These are phyloP conservation scores for Metschnikowia colocasiae DNA, from an alignment of 805 yeast species.

Conservation along the genomic window DNA sequence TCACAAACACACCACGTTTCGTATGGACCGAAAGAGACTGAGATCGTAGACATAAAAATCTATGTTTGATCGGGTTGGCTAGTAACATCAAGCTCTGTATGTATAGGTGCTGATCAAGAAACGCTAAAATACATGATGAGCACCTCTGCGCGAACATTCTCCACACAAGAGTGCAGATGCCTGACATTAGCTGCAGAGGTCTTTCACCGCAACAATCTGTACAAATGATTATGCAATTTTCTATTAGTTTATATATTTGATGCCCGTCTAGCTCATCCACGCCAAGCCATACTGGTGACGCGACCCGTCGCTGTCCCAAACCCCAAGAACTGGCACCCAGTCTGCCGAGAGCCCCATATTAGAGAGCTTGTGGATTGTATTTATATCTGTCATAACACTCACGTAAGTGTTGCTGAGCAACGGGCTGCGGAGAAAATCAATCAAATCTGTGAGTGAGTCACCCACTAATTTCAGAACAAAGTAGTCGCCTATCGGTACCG, in stretches of 20 bases:
- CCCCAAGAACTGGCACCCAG: slow-evolving; percentile 17
- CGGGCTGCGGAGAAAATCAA: slow-evolving; percentile 12
- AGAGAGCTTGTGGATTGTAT: slow-evolving; percentile 10
- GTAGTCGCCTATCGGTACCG: slow-evolving; percentile 7
- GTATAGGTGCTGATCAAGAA: not conserved
- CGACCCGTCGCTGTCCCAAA: slow-evolving; percentile 14
- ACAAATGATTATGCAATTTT: not conserved
- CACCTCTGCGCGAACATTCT: slow-evolving; percentile 4
- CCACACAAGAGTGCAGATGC: not conserved
- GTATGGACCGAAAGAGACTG: not conserved
- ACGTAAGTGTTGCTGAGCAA: slow-evolving; percentile 5
- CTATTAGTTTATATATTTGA: not conserved
- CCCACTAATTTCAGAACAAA: slow-evolving; percentile 6
- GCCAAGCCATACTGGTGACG: slow-evolving; percentile 8
- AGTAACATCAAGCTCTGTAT: not conserved
- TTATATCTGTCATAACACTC: slow-evolving; percentile 10
- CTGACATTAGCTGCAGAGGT: not conserved
- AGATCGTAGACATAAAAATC: slow-evolving; percentile 5
- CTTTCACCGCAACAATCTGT: not conserved
- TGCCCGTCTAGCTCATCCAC: slow-evolving; percentile 16
- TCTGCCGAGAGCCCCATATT: slow-evolving; percentile 16
- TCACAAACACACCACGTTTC: slow-evolving; percentile 13
- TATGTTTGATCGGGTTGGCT: not conserved
- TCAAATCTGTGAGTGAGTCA: slow-evolving; percentile 7
- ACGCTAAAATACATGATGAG: not conserved